Percentiles rank a stretch among this genome's conserved stretches.
Evolutionary conservation across 2,329 filamentous ascomycete genomes (phyloP).

Genomic region (Arachnopeziza araneosa): DNA sequence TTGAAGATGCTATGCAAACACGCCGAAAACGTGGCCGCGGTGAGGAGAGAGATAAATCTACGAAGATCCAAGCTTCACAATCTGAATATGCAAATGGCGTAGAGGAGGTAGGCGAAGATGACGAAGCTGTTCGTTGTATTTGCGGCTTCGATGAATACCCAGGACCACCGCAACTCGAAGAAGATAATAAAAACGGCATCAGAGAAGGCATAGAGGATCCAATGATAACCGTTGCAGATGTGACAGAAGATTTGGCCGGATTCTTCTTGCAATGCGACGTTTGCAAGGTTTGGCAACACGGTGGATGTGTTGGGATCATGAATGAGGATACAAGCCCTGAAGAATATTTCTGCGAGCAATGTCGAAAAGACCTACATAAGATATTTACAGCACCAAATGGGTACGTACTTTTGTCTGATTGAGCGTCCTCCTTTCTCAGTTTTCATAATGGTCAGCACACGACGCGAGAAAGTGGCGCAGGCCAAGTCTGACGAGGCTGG

Average conservation of each 20-base stretch:
- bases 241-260: constrained; percentile 75
- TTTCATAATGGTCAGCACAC: constrained; percentile 20
- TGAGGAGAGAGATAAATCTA: constrained; percentile 28
- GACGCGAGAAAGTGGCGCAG: constrained; percentile 31
- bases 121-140: constrained; percentile 92
- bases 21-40: constrained; percentile 68
- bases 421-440: constrained; percentile 11
- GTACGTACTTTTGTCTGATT: constrained; percentile 49
- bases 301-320: constrained; percentile 94
- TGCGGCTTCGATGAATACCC: constrained; percentile 95
- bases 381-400: constrained; percentile 76
- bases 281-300: constrained; percentile 98
- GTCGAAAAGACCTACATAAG: constrained; percentile 84
- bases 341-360: constrained; percentile 97
- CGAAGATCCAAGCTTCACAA: constrained; percentile 46
- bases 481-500: constrained; percentile 30
- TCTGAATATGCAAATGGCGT: constrained; percentile 48
- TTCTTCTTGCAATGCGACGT: constrained; percentile 97
- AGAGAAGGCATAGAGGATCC: constrained; percentile 54
- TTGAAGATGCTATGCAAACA: constrained; percentile 57
- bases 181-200: constrained; percentile 44
- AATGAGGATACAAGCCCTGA: constrained; percentile 90
- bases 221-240: constrained; percentile 49
- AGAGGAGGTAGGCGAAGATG: constrained; percentile 70
- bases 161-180: constrained; percentile 60